Base-by-base conservation (phyloP, 1,139 yeast genomes). In the Meyerozyma guilliermondii region DNA sequence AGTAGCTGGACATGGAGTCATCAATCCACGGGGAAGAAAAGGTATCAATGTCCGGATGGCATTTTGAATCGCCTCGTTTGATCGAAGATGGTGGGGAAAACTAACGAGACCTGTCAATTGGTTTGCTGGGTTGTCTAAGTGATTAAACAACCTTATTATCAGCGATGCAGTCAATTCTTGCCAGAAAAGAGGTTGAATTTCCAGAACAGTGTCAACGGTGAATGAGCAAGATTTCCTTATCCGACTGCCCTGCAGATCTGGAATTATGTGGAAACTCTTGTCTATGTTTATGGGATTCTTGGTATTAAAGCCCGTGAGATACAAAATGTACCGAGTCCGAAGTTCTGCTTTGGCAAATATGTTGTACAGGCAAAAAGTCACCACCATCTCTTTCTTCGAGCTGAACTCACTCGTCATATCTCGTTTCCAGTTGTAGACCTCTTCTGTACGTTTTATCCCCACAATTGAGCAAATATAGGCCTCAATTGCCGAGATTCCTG, bases 281-380 rank as follows among this genome's bases (percentile, higher is more conserved):
- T 67, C 72, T 20, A 68, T 57, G 41, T 51, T 52, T 7, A 65
- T 50, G 4, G 57, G 52, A 2, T 50, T 48, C 39, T 55, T 59
- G 22, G 52, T 49, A 8, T 55, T 41, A 3, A 60, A 58, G 13
- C 48, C 50, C 5, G 60, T 56, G 45, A 48, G 44, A 11, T 58
- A 56, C 6, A 70, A 51, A 17, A 68, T 60, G 44, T 54, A 64
- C 36, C 65, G 59, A 10, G 63, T 74, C 54, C 65, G 68, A 42
- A 78, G 59, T 51, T 78, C 83, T 17, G 75, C 68, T 46, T 63
- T 71, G 39, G 62, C 58, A 52, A 78, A 77, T 28, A 74, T 57
- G 50, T 78, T 78, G 54, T 73, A 78, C 7, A 69, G 50, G 49
- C 81, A 77, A 48, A 66, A 76, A 0, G 78, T 74, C 3, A 74